Conservation (phyloP, 2,329 filamentous ascomycete species). For the Parastagonospora avenae region DNA sequence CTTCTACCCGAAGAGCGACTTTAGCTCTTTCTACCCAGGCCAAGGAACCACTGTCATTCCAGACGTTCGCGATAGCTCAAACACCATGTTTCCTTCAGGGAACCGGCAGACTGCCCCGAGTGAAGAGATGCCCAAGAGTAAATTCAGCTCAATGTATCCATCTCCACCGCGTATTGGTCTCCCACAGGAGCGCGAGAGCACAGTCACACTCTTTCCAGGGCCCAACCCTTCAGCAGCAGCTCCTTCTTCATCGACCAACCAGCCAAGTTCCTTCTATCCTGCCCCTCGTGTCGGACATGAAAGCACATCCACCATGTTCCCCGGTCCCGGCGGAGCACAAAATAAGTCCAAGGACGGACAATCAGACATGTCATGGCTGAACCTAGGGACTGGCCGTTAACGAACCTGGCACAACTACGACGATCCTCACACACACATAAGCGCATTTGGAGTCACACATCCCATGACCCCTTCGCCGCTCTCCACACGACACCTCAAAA, state of each 20-base stretch:
- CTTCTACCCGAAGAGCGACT: constrained; percentile 58
- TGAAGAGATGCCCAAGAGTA: constrained; percentile 24
- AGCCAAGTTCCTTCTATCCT: constrained; percentile 56
- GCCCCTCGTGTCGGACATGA: constrained; percentile 60
- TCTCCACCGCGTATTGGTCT: constrained; percentile 33
- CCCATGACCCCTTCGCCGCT: background rate
- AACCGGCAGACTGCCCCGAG: constrained; percentile 18
- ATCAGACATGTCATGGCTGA: constrained; percentile 80
- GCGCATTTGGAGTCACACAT: background rate
- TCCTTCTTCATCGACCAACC: constrained; percentile 48
- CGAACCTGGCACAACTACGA: constrained; percentile 7
- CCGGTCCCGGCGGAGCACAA: constrained; percentile 18
- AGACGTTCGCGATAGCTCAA: constrained; percentile 66
- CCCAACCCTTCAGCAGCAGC: constrained; percentile 17
- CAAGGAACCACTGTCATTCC: constrained; percentile 56
- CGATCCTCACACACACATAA: constrained; percentile 2
- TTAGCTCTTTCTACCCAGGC: constrained; percentile 56
- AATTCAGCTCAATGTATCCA: constrained; percentile 35
- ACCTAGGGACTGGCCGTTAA: constrained; percentile 60
- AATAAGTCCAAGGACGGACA: constrained; percentile 27
- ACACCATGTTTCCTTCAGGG: constrained; percentile 36
- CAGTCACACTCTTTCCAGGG: constrained; percentile 38
- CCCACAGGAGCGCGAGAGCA: constrained; percentile 59
- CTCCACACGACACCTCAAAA: constrained; percentile 17
- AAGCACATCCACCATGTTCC: constrained; percentile 53